Evolutionary conservation across 2,329 filamentous ascomycete genomes (phyloP), one percentile per base, ranked within the genome.

Genomic region (Monilinia fructicola): DNA sequence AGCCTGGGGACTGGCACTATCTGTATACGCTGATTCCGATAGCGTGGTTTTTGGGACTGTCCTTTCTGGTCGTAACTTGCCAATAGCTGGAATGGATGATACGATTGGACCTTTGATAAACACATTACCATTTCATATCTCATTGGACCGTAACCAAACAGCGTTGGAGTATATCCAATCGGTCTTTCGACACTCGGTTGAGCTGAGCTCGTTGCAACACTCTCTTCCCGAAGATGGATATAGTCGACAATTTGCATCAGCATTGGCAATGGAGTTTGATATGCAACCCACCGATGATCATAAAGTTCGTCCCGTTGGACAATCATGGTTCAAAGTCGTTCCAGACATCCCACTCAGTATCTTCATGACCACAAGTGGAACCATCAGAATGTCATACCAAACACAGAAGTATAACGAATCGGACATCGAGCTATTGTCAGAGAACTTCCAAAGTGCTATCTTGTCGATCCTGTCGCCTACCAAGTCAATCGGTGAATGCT

Each of bases 1-100:
- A 3, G 79, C 78, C 1, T 81, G 79, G 79, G 77, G 73, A 0
- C 44, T 81, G 2, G 64, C 71, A 7, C 61, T 80, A 2, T 71
- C 72, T 0, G 61, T 60, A 18, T 79, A 76, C 56, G 70, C 71
- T 7, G 74, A 75, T 55, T 75, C 76, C 0, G 70, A 77, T 42
- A 64, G 69, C 21, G 72, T 80, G 10, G 69, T 71, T 2, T 77
- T 79, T 67, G 79, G 79, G 1, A 67, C 70, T 10, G 75, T 78
- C 1, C 60, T 81, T 2, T 76, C 74, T 0, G 78, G 78, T 11
- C 75, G 79, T 9, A 75, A 70, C 40, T 65, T 79, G 4, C 76
- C 77, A 0, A 46, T 80, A 1, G 18, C 63, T 2, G 75, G 75
- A 5, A 69, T 73, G 1, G 66, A 72, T 7, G 69, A 73, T 11